Conservation (phyloP, 2,329 filamentous ascomycete genomes). For the Lecanoromycetidae sp. region DNA sequence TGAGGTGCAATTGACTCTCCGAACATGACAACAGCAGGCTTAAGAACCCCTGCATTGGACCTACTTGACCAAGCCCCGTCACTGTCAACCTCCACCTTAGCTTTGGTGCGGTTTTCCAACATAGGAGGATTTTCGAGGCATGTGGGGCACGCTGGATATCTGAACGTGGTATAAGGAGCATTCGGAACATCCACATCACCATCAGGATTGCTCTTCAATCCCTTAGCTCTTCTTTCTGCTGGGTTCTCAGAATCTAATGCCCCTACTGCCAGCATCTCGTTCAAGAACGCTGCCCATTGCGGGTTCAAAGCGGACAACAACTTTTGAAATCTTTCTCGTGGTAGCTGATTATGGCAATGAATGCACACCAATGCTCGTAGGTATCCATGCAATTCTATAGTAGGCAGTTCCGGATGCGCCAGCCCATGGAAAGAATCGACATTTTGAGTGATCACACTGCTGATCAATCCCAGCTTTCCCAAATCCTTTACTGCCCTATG, state of each 20-base stretch:
- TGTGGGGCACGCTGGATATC: slow-evolving; percentile 77
- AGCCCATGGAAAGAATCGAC: slow-evolving; percentile 84
- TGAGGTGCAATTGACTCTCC: slow-evolving; percentile 66
- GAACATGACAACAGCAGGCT: slow-evolving; percentile 93
- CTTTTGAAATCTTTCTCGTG: slow-evolving; percentile 62
- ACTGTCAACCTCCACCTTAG: slow-evolving; percentile 55
- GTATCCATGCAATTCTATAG: slow-evolving; percentile 84
- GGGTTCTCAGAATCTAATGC: slow-evolving; percentile 69
- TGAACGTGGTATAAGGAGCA: slow-evolving; percentile 77
- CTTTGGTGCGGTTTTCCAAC: slow-evolving; percentile 42
- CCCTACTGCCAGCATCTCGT: slow-evolving; percentile 57
- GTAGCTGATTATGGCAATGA: slow-evolving; percentile 60
- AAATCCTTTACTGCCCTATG: slow-evolving; percentile 68
- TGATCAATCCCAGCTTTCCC: slow-evolving; percentile 58
- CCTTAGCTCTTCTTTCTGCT: slow-evolving; percentile 51
- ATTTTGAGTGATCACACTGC: slow-evolving; percentile 76
- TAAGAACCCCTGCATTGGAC: slow-evolving; percentile 67
- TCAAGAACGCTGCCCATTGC: slow-evolving; percentile 66
- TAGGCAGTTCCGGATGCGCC: slow-evolving; percentile 62
- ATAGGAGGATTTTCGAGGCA: slow-evolving; percentile 56
- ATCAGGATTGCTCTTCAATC: slow-evolving; percentile 79
- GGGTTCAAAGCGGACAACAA: slow-evolving; percentile 72
- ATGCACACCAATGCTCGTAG: slow-evolving; percentile 70
- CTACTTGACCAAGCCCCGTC: slow-evolving; percentile 66
- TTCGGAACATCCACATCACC: slow-evolving; percentile 84